Evolutionary conservation across 1,284 basidiomycete genomes (phyloP).

Genomic region (Trichosporon sp.): DNA sequence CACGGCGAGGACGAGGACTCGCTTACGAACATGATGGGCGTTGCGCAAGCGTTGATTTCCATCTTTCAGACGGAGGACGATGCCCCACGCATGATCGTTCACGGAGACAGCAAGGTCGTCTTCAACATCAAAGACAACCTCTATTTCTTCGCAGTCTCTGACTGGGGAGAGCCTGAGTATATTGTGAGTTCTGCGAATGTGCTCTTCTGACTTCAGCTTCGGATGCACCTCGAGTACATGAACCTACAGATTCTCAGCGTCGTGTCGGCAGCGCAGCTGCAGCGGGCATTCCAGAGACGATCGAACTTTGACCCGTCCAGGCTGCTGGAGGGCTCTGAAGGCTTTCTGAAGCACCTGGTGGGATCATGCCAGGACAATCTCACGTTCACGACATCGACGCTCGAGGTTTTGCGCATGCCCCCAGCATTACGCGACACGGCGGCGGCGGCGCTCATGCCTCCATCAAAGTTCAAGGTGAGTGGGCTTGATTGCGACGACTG

Average conservation of each 20-base stretch:
- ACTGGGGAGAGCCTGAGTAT: constrained; percentile 89
- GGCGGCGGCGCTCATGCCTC: constrained; percentile 70
- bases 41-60: constrained; percentile 92
- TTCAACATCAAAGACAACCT: constrained; percentile 81
- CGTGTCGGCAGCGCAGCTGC: constrained; percentile 76
- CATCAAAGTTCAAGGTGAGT: constrained; percentile 69
- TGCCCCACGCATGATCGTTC: constrained; percentile 58
- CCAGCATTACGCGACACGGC: constrained; percentile 62
- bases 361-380: constrained; percentile 69
- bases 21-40: constrained; percentile 75
- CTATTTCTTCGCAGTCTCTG: constrained; percentile 83
- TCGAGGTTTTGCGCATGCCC: constrained; percentile 75
- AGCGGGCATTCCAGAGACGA: constrained; percentile 76
- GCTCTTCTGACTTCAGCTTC: constrained; percentile 61
- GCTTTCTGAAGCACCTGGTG: constrained; percentile 68
- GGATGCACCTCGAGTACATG: constrained; percentile 88
- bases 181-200: constrained; percentile 60
- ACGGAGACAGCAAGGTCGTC: constrained; percentile 69
- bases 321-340: constrained; percentile 76
- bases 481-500: neutral
- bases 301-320: constrained; percentile 88
- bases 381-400: constrained; percentile 70
- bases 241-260: constrained; percentile 88
- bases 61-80: constrained; percentile 76
- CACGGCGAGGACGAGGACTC: constrained; percentile 54